phyloP scores from a whole-genome alignment of 345 rosid species.

The Salix purpurea region DNA sequence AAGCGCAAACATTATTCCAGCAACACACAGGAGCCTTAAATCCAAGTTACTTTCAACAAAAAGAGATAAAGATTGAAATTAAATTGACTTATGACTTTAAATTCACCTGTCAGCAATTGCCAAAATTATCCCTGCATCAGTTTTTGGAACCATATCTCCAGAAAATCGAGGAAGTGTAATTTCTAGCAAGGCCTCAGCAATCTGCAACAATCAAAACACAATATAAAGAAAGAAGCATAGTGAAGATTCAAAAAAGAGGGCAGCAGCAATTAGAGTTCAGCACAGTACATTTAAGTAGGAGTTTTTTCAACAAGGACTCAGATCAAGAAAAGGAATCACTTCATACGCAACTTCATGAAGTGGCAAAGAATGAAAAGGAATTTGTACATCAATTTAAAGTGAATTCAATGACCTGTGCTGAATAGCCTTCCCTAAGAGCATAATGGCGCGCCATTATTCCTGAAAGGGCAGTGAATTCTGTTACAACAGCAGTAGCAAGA shows the following conservation, averaged over 20 bases:
- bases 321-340: background rate
- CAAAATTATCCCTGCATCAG: slow-evolving; percentile 78
- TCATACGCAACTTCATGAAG: background rate
- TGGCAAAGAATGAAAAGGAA: background rate
- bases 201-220: slow-evolving; percentile 38
- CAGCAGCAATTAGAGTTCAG: background rate
- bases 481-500: slow-evolving; percentile 90
- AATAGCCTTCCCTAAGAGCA: slow-evolving; percentile 89
- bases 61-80: background rate
- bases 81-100: slow-evolving; percentile 13
- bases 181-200: slow-evolving; percentile 88
- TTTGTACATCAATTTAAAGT: background rate
- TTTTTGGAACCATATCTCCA: slow-evolving; percentile 79
- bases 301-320: background rate
- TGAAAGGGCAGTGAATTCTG: slow-evolving; percentile 83
- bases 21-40: background rate
- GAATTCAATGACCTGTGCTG: slow-evolving; percentile 58
- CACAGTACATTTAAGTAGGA: background rate
- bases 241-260: background rate
- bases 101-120: slow-evolving; percentile 87
- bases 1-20: background rate
- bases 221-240: slow-evolving; percentile 2
- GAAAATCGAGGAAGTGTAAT: slow-evolving; percentile 83
- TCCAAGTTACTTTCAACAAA: background rate
- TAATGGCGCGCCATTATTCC: slow-evolving; percentile 97